Conservation (phyloP, 2,329 filamentous ascomycete genomes). For the Exophiala spinifera region DNA sequence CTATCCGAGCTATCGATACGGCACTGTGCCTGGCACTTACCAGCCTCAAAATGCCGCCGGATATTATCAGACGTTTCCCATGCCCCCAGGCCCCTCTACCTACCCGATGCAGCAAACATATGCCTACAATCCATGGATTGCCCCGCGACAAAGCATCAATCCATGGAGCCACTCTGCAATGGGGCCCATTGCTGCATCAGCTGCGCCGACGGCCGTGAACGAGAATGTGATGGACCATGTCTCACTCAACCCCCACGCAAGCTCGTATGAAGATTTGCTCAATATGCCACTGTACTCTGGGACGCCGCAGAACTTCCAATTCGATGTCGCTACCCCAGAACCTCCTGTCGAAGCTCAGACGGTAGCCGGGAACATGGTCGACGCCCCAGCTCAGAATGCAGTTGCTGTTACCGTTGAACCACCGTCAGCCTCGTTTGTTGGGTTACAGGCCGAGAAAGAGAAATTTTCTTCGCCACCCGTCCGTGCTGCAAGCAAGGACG, state of each 20-base stretch:
- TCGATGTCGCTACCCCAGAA: background rate
- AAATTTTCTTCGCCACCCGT: no score
- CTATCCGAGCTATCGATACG: background rate
- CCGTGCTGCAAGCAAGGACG: no score
- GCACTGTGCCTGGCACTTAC: background rate
- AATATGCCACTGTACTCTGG: constrained; percentile 17
- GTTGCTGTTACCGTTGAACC: background rate
- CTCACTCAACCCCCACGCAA: constrained; percentile 16
- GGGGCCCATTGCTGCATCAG: background rate
- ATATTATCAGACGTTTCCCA: background rate
- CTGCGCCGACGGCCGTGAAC: background rate
- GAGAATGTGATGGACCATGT: constrained; percentile 2
- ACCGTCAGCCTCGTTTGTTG: background rate
- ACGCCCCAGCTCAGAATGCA: background rate
- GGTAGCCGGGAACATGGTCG: background rate
- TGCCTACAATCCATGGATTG: background rate
- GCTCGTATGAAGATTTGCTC: constrained; percentile 20
- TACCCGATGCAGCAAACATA: background rate
- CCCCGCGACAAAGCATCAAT: constrained; percentile 2
- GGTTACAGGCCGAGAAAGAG: no score
- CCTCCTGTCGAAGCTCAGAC: background rate
- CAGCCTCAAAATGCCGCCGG: background rate
- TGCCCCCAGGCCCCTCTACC: background rate
- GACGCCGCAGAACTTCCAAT: constrained; percentile 1
- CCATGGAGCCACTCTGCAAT: background rate